Evolutionary conservation across 2,329 filamentous ascomycete species (phyloP).

Genomic region (Phaeoacremonium minimum): DNA sequence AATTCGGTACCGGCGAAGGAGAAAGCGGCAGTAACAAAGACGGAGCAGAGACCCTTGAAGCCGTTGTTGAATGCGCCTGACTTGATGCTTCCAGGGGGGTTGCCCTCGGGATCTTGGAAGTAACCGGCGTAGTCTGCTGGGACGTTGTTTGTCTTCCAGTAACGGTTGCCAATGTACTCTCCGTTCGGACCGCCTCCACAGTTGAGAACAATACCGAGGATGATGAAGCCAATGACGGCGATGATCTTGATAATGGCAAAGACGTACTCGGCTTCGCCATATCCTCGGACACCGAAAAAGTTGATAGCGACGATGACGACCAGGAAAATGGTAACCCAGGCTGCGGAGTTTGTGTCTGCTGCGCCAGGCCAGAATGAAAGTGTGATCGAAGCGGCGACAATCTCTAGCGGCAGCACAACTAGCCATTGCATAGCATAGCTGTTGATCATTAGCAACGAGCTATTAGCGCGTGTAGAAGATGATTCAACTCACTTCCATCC

Average conservation of each 20-base stretch:
- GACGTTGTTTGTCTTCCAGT: too few relatives aligned
- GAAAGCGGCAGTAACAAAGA: conserved; percentile 74
- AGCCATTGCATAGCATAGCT: conserved; percentile 88
- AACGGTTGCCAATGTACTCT: conserved; percentile 75
- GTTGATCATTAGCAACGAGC: not conserved
- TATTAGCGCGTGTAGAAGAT: conserved; percentile 1
- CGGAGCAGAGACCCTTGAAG: conserved; percentile 77
- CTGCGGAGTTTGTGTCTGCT: conserved; percentile 60
- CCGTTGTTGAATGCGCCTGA: conserved; percentile 84
- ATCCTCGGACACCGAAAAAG: conserved; percentile 81
- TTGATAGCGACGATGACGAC: conserved; percentile 75
- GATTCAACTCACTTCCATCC: conserved; percentile 83
- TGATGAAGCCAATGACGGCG: conserved; percentile 86
- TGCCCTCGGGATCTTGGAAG: too few relatives aligned
- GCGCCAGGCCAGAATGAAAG: conserved; percentile 72
- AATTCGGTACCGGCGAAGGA: conserved; percentile 73
- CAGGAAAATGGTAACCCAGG: conserved; percentile 82
- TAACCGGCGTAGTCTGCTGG: too few relatives aligned
- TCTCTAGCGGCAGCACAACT: conserved; percentile 75
- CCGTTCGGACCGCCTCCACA: conserved; percentile 22
- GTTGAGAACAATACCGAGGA: conserved; percentile 15
- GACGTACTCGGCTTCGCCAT: conserved; percentile 85
- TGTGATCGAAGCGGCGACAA: conserved; percentile 82
- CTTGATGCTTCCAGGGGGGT: too few relatives aligned
- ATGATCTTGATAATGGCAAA: conserved; percentile 84